Base-by-base conservation (phyloP, 2,329 filamentous ascomycete genomes). In the Diaporthe australafricana region DNA sequence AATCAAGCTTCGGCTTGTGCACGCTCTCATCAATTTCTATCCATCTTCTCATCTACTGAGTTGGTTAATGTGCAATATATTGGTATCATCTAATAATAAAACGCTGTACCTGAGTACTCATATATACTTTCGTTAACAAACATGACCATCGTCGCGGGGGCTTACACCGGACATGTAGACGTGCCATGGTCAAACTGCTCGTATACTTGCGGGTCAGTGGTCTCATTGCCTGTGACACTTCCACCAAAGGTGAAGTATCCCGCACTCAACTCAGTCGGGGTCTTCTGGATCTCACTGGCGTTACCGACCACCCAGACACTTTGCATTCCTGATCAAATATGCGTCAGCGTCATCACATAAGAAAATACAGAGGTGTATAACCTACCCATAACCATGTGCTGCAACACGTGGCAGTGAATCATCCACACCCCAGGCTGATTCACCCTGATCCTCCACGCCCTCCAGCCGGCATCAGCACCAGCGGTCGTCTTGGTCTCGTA, bases 351-450 rank as follows among this genome's bases (percentile, higher is more conserved):
- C 32, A 40, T 76, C 70, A 5, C 17, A 76, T 75, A 77, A 76
- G 6, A 77, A 70, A 76, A 75, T 76, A 74, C 16, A 70, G 77
- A 42, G 66, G 68, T 20, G 6, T 12, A 42, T 35, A 7, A 78
- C 84, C 81, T 79, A 75, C 85, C 87, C 87, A 90, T 90, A 22
- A 88, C 80, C 84, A 89, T 88, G 77, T 91, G 89, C 68, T 86
- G 85, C 63, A 88, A 74, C 20, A 87, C 85, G 77, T 91, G 89
- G 74, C 89, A 91, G 77, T 91, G 89, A 74, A 91, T 81, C 87
- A 91, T 87, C 88, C 88, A 91, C 3, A 88, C 87, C 0, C 89
- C 89, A 0, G 90, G 85, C 4, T 87, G 75, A 1, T 78, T 80
- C 1, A 86, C 77, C 5, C 82, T 76, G 1, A 91, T 79, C 12